Evolutionary conservation across 2,329 filamentous ascomycete genomes (phyloP), one percentile per base, ranked within the genome.

Genomic region (Lasiodiplodia gonubiensis): DNA sequence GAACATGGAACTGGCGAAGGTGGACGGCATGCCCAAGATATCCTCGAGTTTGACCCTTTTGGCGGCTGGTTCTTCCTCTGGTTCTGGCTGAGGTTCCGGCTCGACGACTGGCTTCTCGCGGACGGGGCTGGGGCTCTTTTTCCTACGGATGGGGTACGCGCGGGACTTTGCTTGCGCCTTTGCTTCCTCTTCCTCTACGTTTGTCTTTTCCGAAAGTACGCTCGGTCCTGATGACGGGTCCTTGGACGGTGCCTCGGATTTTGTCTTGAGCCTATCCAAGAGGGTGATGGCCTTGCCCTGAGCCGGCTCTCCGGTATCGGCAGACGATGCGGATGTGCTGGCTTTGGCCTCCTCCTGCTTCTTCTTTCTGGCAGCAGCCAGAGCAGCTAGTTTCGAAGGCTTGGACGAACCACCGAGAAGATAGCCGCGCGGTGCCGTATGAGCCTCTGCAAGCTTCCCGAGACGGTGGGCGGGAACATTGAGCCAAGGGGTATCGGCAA

Each of bases 361-460:
- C 80, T 92, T 94, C 77, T 93, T 94, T 33, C 93, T 86, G 65
- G 92, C 91, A 39, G 93, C 93, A 63, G 94, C 94, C 51, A 99
- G 83, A 57, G 93, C 93, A 73, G 97, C 94, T 54, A 99, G 83
- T 74, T 99, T 99, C 5, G 94, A 97, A 79, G 92, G 85, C 74
- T 94, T 95, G 3, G 79, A 85, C 10, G 88, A 86, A 39, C 95
- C 96, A 35, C 95, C 96, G 2, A 97, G 80, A 0, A 99, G 83
- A 2, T 93, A 90, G 21, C 89, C 86, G 57, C 81, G 82, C 64
- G 86, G 88, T 70, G 81, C 81, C 42, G 86, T 68, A 78, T 85
- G 87, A 49, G 89, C 84, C 60, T 91, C 80, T 46, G 94, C 86
- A 18, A 90, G 84, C 18, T 83, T 77, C 46, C 90, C 86, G 71